phyloP scores from a whole-genome alignment of 306 rosid species.

The Corylus americana region DNA sequence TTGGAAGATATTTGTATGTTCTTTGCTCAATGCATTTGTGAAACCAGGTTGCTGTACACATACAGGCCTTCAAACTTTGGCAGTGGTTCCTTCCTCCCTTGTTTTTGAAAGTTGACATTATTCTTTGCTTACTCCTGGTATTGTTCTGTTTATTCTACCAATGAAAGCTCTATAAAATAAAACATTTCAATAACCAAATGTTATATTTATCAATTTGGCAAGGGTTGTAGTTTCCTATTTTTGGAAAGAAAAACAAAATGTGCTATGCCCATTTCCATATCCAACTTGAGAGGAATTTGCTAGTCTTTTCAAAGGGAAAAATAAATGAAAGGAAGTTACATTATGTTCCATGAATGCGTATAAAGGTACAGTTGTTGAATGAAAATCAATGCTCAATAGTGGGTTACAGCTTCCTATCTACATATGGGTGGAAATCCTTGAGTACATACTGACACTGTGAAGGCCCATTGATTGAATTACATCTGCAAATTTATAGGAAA shows the following conservation, averaged over 20 bases:
- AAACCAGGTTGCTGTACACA: constrained; percentile 10
- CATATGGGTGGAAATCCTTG: too few species aligned
- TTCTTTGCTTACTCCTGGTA: constrained; percentile 3
- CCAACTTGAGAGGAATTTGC: too few species aligned
- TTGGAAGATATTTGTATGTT: neutral
- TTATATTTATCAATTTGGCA: neutral
- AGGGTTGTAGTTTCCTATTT: neutral
- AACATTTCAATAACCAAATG: neutral
- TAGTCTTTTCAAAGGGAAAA: too few species aligned
- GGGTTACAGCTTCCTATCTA: neutral
- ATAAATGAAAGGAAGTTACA: too few species aligned
- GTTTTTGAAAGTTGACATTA: neutral
- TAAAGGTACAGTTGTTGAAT: too few species aligned
- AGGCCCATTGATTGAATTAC: too few species aligned
- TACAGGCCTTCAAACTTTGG: constrained; percentile 9
- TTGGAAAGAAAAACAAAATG: too few species aligned
- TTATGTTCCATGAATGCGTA: too few species aligned
- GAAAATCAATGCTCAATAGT: too few species aligned
- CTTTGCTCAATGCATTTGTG: constrained; percentile 4
- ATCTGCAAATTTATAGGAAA: too few species aligned
- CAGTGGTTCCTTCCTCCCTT: constrained; percentile 2
- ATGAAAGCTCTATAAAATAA: neutral
- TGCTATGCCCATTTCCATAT: too few species aligned
- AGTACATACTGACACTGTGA: too few species aligned
- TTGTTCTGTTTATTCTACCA: neutral